Evolutionary conservation across 352 stramenopile genomes (phyloP).

Genomic region (Pythium plurisporium): DNA sequence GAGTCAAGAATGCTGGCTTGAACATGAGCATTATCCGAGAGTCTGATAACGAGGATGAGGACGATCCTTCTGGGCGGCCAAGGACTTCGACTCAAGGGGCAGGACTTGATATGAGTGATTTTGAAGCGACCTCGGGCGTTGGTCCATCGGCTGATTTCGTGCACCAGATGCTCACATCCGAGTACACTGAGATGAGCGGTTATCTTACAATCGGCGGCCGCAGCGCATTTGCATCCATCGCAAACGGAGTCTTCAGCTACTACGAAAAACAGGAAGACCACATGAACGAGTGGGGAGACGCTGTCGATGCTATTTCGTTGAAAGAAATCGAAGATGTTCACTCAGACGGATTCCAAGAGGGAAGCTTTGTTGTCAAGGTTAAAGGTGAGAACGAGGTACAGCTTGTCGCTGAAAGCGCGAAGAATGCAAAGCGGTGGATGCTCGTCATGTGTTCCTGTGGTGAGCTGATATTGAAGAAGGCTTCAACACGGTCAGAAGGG

Average conservation of each 20-base stretch:
- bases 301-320: constrained; percentile 76
- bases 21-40: constrained; percentile 28
- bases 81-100: constrained; percentile 5
- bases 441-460: constrained; percentile 86
- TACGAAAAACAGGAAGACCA: constrained; percentile 81
- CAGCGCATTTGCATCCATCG: constrained; percentile 72
- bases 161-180: constrained; percentile 22
- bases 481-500: constrained; percentile 44
- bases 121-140: constrained; percentile 8
- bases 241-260: constrained; percentile 83
- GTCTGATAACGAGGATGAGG: constrained; percentile 22
- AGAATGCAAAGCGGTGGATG: constrained; percentile 81
- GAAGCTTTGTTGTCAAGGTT: constrained; percentile 77
- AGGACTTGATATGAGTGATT: constrained; percentile 20
- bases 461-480: constrained; percentile 70
- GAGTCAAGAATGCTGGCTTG: constrained; percentile 19
- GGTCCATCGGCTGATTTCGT: constrained; percentile 12
- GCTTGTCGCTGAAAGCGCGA: constrained; percentile 62
- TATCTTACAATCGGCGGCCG: constrained; percentile 60
- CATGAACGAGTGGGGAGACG: constrained; percentile 80
- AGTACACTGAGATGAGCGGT: constrained; percentile 55
- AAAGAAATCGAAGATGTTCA: constrained; percentile 76
- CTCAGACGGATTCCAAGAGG: constrained; percentile 62
- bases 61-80: neutral
- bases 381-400: constrained; percentile 65